Percentiles rank a stretch among this genome's conserved stretches.
phyloP scores from a whole-genome alignment of 345 rosid species.

The Rhodomyrtus tomentosa region DNA sequence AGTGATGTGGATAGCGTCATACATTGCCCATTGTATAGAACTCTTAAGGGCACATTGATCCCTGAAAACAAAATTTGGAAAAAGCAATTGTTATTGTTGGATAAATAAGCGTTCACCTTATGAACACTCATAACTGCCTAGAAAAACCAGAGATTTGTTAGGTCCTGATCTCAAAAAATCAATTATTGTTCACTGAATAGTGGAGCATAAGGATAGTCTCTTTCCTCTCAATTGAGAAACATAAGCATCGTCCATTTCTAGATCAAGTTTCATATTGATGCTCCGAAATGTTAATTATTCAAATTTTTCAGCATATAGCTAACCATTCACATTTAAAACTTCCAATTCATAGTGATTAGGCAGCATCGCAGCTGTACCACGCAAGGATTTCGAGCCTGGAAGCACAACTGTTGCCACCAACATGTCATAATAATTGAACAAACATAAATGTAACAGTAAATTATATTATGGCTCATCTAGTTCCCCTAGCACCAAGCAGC shows the following conservation, averaged over 20 bases:
- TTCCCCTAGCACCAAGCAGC: background rate
- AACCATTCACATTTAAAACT: background rate
- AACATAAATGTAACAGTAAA: background rate
- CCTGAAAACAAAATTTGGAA: slow-evolving; percentile 30
- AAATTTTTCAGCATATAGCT: background rate
- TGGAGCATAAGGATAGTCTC: background rate
- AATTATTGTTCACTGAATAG: background rate
- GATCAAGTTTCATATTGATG: background rate
- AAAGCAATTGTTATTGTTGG: background rate
- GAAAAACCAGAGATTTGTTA: background rate
- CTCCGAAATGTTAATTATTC: background rate
- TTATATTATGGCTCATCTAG: background rate
- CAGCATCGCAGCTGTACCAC: background rate
- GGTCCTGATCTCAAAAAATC: background rate
- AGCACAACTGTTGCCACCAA: background rate
- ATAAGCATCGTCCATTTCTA: background rate
- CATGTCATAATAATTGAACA: background rate
- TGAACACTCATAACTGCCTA: background rate
- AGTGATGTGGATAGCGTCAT: background rate
- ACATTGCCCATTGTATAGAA: slow-evolving; percentile 7
- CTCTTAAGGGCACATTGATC: slow-evolving; percentile 4
- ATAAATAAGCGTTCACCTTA: background rate
- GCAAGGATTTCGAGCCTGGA: background rate
- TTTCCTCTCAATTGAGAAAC: background rate
- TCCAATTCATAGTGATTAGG: background rate